Conservation (phyloP, 176 grass and related monocot genomes). For the Musa itinerans region DNA sequence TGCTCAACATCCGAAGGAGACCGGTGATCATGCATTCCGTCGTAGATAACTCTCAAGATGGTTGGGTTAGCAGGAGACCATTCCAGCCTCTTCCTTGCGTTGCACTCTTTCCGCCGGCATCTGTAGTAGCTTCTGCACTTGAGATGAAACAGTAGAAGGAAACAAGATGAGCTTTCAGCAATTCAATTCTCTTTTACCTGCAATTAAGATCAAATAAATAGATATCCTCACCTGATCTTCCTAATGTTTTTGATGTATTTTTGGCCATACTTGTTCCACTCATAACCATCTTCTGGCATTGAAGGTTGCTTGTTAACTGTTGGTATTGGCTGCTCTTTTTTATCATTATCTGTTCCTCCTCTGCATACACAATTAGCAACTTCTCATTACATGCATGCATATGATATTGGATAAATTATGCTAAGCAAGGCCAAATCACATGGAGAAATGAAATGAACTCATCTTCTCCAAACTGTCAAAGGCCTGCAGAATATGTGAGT, state of each 20-base stretch:
- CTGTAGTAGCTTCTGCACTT: constrained; percentile 61
- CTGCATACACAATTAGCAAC: not conserved
- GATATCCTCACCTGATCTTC: constrained; percentile 36
- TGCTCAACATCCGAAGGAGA: not conserved
- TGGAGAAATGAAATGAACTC: too few relatives aligned
- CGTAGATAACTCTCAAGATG: constrained; percentile 39
- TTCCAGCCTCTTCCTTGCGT: constrained; percentile 66
- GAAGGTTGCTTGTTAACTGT: constrained; percentile 6
- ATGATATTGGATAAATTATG: too few relatives aligned
- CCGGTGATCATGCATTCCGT: constrained; percentile 38
- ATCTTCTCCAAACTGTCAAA: too few relatives aligned
- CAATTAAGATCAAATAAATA: not conserved
- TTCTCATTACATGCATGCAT: too few relatives aligned
- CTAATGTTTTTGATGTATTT: constrained; percentile 68
- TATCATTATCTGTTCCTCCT: constrained; percentile 6
- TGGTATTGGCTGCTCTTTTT: not conserved
- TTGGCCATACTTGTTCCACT: constrained; percentile 92
- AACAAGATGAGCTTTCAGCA: not conserved
- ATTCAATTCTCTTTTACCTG: not conserved
- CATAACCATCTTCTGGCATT: constrained; percentile 61
- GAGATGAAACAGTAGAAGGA: too few relatives aligned
- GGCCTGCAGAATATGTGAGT: too few relatives aligned
- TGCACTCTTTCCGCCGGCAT: constrained; percentile 51
- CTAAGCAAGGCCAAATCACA: too few relatives aligned
- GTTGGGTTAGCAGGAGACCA: constrained; percentile 37